A percentile compares a stretch with the other conserved stretches of the same genome.
phyloP scores from a whole-genome alignment of 257 asterid genomes.

The Plantago elongata region DNA sequence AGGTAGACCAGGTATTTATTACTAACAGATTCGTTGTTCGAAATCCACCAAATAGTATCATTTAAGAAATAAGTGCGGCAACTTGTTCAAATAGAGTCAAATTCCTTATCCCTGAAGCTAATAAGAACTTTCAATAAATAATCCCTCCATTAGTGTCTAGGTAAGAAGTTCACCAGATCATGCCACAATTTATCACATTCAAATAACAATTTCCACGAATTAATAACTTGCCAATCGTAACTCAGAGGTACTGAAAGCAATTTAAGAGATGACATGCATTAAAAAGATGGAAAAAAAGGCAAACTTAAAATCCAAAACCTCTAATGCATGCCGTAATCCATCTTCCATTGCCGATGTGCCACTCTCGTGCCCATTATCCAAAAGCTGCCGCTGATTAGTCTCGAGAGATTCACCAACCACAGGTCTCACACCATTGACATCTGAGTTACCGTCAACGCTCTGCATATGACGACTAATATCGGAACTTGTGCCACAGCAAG shows the following conservation, averaged over 20 bases:
- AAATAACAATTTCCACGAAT: not conserved
- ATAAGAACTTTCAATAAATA: too few relatives aligned
- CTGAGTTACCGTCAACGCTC: slow-evolving; percentile 17
- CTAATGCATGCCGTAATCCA: slow-evolving; percentile 54
- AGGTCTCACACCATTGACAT: slow-evolving; percentile 23
- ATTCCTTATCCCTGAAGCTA: too few relatives aligned
- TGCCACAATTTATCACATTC: too few relatives aligned
- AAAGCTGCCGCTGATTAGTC: slow-evolving; percentile 28
- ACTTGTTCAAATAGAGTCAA: too few relatives aligned
- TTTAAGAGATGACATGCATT: not conserved
- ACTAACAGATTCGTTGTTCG: too few relatives aligned
- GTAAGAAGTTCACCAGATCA: too few relatives aligned
- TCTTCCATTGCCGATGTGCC: slow-evolving; percentile 42
- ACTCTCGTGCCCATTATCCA: slow-evolving; percentile 37
- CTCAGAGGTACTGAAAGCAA: not conserved
- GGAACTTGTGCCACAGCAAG: slow-evolving; percentile 24
- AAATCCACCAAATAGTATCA: too few relatives aligned
- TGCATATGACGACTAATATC: slow-evolving; percentile 17
- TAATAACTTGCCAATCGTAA: not conserved
- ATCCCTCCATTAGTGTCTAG: too few relatives aligned
- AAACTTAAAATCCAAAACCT: slow-evolving; percentile 64
- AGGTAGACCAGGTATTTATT: not conserved
- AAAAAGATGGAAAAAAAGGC: slow-evolving; percentile 22
- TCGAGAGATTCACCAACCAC: slow-evolving; percentile 22
- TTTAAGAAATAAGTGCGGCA: too few relatives aligned